phyloP scores from a whole-genome alignment of 83 land plant species.

The Larix sibirica region DNA sequence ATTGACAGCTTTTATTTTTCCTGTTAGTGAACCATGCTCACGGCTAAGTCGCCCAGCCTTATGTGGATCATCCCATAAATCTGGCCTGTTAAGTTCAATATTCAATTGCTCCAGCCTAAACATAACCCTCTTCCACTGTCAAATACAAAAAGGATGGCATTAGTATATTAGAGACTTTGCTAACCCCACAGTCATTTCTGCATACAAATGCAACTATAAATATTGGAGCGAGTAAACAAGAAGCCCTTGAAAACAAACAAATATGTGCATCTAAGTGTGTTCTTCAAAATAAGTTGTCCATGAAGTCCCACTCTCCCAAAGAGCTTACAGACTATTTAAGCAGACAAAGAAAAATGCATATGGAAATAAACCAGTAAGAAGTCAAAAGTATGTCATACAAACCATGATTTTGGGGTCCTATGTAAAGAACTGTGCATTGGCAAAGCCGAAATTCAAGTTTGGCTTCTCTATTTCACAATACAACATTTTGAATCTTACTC shows the following conservation, averaged over 20 bases:
- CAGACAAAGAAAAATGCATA: too few relatives aligned
- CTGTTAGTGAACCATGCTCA: slow-evolving; percentile 80
- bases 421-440: too few relatives aligned
- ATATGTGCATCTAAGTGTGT: not conserved
- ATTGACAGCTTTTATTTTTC: slow-evolving; percentile 75
- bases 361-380: too few relatives aligned
- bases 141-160: slow-evolving; percentile 10
- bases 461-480: too few relatives aligned
- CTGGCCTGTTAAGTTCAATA: slow-evolving; percentile 56
- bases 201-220: not conserved
- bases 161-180: not conserved
- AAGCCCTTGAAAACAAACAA: not conserved
- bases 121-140: slow-evolving; percentile 82
- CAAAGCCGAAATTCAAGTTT: too few relatives aligned
- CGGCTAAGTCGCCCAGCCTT: slow-evolving; percentile 82
- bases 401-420: too few relatives aligned
- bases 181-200: not conserved
- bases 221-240: not conserved
- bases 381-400: too few relatives aligned
- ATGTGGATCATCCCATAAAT: slow-evolving; percentile 87
- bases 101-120: slow-evolving; percentile 55
- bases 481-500: too few relatives aligned
- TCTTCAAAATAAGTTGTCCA: not conserved
- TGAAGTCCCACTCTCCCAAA: too few relatives aligned
- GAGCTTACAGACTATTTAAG: too few relatives aligned